Evolutionary conservation across 192 early-diverging fungal species (phyloP), one percentile per base, ranked within the genome.

Genomic region (Linnemannia exigua): DNA sequence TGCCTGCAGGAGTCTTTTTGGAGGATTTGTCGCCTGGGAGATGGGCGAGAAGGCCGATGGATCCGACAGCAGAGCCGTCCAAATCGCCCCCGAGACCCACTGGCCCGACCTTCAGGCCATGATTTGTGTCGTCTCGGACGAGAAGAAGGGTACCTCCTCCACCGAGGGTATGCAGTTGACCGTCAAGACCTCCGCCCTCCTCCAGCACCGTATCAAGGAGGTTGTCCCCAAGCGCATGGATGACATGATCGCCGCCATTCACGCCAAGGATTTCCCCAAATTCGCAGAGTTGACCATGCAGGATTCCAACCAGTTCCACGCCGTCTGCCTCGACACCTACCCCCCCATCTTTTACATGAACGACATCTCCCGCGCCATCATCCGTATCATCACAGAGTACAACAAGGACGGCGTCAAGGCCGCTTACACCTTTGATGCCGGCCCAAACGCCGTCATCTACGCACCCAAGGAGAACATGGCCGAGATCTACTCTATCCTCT

Each of bases 291-390:
- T 98, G 73, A 98, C 99, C 73, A 99, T 99, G 98, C 90, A 88
- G 70, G 99, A 99, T 87, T 98, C 97, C 28, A 99, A 99, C 93
- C 97, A 97, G 89, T 99, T 99, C 95, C 99, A 99, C 87, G 96
- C 98, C 46, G 95, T 97, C 47, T 99, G 98, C 87, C 89, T 99
- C n/a, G 99, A 99, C 90, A 99, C 98, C 14, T 99, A 92, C 89
- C 99, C 99, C 41, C 99, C 99, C 25, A 98, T 99, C 82, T 96
- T 98, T 76, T 99, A 99, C 88, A 88, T 99, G 89, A 99, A 97
- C 90, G 98, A 99, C 88, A 93, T 96, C 35, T 98, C 97, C 68
- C 93, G 96, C 66, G 93, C 94, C 68, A 94, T 99, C 70, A 96
- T 98, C 82, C 87, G 87, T 44, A 87, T 99, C 52, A 90, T 99